A percentile compares a stretch with the other conserved stretches of the same genome.
Conservation (phyloP, 192 early-diverging fungal genomes). For the Gigaspora rosea region DNA sequence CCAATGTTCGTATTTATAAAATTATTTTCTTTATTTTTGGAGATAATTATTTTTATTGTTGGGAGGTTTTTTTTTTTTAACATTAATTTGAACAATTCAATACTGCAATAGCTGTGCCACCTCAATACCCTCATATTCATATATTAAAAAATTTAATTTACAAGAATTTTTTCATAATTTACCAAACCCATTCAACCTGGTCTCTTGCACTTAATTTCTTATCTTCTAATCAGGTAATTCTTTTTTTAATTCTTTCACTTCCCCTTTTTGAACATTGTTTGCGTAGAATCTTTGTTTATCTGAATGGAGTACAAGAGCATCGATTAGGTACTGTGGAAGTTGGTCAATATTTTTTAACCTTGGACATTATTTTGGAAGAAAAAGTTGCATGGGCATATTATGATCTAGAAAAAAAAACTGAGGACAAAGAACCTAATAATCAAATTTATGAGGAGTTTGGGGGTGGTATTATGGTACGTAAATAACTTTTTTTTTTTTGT, state of each 20-base stretch:
- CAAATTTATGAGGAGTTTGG: constrained; percentile 21
- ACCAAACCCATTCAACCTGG: constrained; percentile 16
- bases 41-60: background rate
- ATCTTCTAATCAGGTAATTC: background rate
- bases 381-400: background rate
- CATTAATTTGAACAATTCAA: background rate
- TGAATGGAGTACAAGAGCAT: constrained; percentile 22
- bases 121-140: background rate
- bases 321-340: constrained; percentile 4
- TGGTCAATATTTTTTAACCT: constrained; percentile 32
- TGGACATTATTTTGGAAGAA: constrained; percentile 30
- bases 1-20: constrained; percentile 9
- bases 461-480: constrained; percentile 30
- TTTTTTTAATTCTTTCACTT: constrained; percentile 21
- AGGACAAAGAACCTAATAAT: constrained; percentile 10
- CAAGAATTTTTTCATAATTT: constrained; percentile 19
- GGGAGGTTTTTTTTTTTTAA: background rate
- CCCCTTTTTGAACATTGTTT: constrained; percentile 31
- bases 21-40: background rate
- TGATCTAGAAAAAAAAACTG: background rate
- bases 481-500: too few species aligned
- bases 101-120: background rate
- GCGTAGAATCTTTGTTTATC: constrained; percentile 26
- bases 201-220: constrained; percentile 15
- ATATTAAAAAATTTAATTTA: constrained; percentile 3